These are phyloP conservation scores for Colletotrichum lini DNA, from an alignment of 2,329 filamentous ascomycete genomes.

Conservation along the genomic window DNA sequence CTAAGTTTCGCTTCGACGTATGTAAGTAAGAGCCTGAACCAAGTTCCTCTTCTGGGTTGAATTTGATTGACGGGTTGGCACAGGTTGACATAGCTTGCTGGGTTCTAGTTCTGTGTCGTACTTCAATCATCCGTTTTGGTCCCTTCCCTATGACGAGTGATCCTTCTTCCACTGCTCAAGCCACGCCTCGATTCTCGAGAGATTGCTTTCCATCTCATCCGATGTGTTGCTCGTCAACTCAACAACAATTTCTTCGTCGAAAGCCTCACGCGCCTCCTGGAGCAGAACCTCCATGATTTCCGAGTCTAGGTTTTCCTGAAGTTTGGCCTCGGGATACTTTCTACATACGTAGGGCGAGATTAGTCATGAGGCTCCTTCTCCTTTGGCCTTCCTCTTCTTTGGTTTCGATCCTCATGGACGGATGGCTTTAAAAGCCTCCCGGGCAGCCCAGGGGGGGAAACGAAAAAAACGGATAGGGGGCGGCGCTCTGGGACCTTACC, in stretches of 20 bases:
- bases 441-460: no score
- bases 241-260: slow-evolving; percentile 89
- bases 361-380: background rate
- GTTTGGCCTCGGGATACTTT: slow-evolving; percentile 86
- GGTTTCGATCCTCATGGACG: background rate
- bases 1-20: background rate
- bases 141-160: slow-evolving; percentile 28
- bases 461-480: background rate
- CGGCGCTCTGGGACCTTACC: slow-evolving; percentile 62
- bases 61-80: background rate
- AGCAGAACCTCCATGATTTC: slow-evolving; percentile 98
- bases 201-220: slow-evolving; percentile 90
- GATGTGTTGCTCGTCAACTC: slow-evolving; percentile 86
- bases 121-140: slow-evolving; percentile 44
- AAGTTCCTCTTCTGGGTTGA: no score
- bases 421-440: no score
- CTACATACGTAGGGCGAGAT: slow-evolving; percentile 54
- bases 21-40: background rate
- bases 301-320: slow-evolving; percentile 96
- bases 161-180: slow-evolving; percentile 85
- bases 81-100: background rate
- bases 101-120: background rate
- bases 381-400: background rate
- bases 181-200: slow-evolving; percentile 88
- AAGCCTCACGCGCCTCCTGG: slow-evolving; percentile 90